Evolutionary conservation across 306 rosid genomes (phyloP), one percentile per base, ranked within the genome.

Genomic region (Pueraria montana): DNA sequence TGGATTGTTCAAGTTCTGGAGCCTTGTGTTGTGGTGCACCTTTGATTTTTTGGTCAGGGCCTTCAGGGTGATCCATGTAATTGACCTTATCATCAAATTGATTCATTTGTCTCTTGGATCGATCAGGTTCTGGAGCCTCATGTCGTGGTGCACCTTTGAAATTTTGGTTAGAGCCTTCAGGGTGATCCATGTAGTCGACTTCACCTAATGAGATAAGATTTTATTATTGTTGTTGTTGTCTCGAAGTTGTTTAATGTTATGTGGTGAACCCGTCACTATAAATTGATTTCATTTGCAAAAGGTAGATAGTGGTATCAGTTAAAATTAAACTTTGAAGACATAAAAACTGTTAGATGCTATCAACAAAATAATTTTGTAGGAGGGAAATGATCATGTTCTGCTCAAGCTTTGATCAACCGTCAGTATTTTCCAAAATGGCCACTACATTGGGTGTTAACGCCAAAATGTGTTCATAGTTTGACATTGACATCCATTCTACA

Each of bases 301-400:
- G 12, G 6, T 30, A 30, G 36, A 70, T 1, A 18, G 11, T 17
- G 16, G 13, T 61, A 62, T 62, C 17, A 48, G 65, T 63, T 40
- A 48, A 45, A 73, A 45, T 66, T 42, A 56, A 81, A 69, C 48
- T n/a, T 56, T 42, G 17, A 52, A 82, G 21, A 82, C 11, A 55
- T 3, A 27, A 5, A 63, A 34, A 11, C 14, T 34, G 17, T 11
- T 20, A 7, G 21, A 36, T 49, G 38, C 56, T 48, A 16, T 20
- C 2, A 14, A 3, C 61, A 56, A 38, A 17, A 52, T 18, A 50
- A 42, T 80, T 11, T 45, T 7, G 26, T n/a, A n/a, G 13, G 18
- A 55, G 17, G 65, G 52, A 68, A 49, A 14, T 23, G 63, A 27
- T 27, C 3, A 27, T 27, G 32, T 27, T 27, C 2, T 27, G 32